Percentiles rank a stretch among this genome's conserved stretches.
Conservation (phyloP, 768 basidiomycete genomes). For the Lepiota subincarnata region DNA sequence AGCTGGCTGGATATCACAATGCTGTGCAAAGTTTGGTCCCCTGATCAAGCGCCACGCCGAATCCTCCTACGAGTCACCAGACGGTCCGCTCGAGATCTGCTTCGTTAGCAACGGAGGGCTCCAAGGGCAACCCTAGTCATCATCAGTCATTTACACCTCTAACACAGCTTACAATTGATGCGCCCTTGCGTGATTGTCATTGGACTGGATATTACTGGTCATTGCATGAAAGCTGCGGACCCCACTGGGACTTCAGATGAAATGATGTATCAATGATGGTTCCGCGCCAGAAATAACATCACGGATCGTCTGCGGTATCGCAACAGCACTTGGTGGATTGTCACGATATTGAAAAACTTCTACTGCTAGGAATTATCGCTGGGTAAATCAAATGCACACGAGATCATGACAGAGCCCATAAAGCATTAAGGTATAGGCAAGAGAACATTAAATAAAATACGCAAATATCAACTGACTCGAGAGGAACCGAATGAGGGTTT, state of each 20-base stretch:
- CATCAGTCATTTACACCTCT: slow-evolving; percentile 3
- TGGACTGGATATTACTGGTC: background rate
- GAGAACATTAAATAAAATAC: slow-evolving; percentile 3
- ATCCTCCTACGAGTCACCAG: background rate
- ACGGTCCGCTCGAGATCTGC: background rate
- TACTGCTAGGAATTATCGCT: background rate
- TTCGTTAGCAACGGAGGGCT: slow-evolving; percentile 5
- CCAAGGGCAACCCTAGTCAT: background rate
- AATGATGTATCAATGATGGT: slow-evolving; percentile 8
- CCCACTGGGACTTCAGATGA: background rate
- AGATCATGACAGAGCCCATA: background rate
- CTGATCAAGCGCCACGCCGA: background rate
- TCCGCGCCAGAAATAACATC: background rate
- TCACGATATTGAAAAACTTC: background rate
- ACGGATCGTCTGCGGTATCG: background rate
- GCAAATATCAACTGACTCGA: background rate
- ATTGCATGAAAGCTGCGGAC: background rate
- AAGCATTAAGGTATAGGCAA: slow-evolving; percentile 9
- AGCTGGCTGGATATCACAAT: background rate
- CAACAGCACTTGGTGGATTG: background rate
- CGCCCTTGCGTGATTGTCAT: slow-evolving; percentile 2
- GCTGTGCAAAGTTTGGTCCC: background rate
- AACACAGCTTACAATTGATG: slow-evolving; percentile 7
- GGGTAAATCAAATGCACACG: background rate
- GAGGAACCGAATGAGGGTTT: background rate